Evolutionary conservation across 495 filamentous ascomycete species (phyloP), one percentile per base, ranked within the genome.

Genomic region (Tetracladium setigerum): DNA sequence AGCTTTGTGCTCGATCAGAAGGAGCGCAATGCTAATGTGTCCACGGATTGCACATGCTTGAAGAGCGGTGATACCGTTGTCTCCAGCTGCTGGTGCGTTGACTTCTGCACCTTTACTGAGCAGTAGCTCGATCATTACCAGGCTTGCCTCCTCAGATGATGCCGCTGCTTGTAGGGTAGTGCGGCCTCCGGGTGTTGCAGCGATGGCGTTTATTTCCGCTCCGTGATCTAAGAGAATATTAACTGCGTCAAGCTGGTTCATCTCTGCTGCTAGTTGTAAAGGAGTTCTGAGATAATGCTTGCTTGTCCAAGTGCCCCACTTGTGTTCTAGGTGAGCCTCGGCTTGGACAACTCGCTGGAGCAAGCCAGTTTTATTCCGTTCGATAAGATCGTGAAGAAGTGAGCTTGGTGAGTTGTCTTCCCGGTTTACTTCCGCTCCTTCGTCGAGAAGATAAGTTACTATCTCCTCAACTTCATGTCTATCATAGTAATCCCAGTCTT

Each of bases 211-310:
- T 45, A 36, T 18, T 18, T 34, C 7, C 12, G 37, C 37, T 40
- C 37, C 58, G 7, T 19, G 49, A 43, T 70, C 53, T 47, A 70
- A 60, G 4, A 74, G 63, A 32, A 68, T 32, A n/a, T 67, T 55
- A 2, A 70, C 54, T 61, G 69, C 68, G 34, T 74, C 68, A n/a
- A 74, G 36, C 15, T 70, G 64, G 2, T 66, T 65, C 15, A 63
- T 24, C 38, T 70, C 67, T 1, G 70, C 67, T 5, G 71, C 68
- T 8, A 55, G 61, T 52, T 69, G 61, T 2, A 74, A 46, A 1
- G 70, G 62, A 38, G 65, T 73, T 46, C 44, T 46, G 33, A 22
- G 32, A 38, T 15, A 46, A 36, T 27, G 38, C 15, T 36, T 37
- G 31, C 15, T 10, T 46, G 44, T 37, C 44, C 16, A 17, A 38